Evolutionary conservation across 352 stramenopile genomes (phyloP).

Genomic region (Phytophthora palmivora): DNA sequence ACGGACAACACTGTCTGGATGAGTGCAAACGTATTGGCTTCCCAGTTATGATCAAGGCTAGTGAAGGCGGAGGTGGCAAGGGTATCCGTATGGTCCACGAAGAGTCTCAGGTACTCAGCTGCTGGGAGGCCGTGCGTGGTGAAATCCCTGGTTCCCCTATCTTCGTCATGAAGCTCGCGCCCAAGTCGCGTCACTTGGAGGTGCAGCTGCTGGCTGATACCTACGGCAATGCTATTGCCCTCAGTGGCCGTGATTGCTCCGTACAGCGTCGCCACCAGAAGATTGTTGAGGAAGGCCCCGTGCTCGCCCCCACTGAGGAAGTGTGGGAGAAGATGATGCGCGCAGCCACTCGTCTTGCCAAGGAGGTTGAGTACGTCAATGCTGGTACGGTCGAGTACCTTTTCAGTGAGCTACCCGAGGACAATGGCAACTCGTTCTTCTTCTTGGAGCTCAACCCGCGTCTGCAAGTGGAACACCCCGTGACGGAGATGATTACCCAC

Average conservation of each 20-base stretch:
- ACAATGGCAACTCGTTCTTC: constrained; percentile 96
- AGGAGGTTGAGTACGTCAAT: constrained; percentile 99
- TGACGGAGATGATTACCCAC: constrained; percentile 99
- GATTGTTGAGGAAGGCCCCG: constrained; percentile 99
- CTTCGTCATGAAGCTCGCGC: constrained; percentile 99
- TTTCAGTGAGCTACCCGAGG: constrained; percentile 95
- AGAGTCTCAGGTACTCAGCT: constrained; percentile 91
- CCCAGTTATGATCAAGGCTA: constrained; percentile 99
- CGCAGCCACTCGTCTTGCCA: constrained; percentile 96
- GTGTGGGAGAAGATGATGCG: constrained; percentile 99
- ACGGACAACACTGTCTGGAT: constrained; percentile 93
- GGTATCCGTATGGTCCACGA: constrained; percentile 97
- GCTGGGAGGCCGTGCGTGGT: constrained; percentile 97
- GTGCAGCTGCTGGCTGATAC: constrained; percentile 99
- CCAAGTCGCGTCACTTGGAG: constrained; percentile 98
- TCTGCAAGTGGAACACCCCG: constrained; percentile 99
- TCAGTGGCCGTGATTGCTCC: constrained; percentile 99
- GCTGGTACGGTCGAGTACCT: constrained; percentile 99
- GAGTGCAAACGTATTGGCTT: constrained; percentile 97
- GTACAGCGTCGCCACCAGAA: constrained; percentile 99
- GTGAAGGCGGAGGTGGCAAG: constrained; percentile 98
- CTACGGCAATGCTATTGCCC: constrained; percentile 98
- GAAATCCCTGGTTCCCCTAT: constrained; percentile 99
- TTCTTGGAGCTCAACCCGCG: constrained; percentile 99
- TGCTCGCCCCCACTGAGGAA: constrained; percentile 92